Conservation (phyloP, 2,329 filamentous ascomycete species). For the Simplicillium aogashimaense region DNA sequence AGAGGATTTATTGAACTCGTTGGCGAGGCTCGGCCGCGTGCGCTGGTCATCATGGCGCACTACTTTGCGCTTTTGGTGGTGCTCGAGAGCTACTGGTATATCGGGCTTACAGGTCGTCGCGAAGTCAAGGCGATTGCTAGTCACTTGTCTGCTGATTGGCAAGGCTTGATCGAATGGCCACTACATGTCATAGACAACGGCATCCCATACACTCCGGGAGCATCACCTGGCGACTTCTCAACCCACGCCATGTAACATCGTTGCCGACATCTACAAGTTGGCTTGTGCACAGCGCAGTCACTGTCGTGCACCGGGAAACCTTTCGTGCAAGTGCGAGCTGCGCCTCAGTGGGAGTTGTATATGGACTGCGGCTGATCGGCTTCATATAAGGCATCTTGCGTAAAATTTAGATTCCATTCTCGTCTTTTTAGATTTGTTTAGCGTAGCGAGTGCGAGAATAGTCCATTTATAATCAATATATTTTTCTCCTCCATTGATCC, state of each 20-base stretch:
- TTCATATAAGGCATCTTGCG: too few species aligned
- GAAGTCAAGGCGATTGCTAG: slow-evolving; percentile 10
- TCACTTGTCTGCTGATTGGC: background rate
- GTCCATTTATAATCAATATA: too few species aligned
- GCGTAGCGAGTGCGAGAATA: too few species aligned
- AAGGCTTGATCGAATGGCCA: background rate
- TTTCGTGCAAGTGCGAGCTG: too few species aligned
- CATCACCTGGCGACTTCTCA: background rate
- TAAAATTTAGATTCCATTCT: too few species aligned
- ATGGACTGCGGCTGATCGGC: too few species aligned
- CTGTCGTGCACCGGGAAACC: too few species aligned
- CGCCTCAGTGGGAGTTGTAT: too few species aligned
- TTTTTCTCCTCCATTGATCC: too few species aligned
- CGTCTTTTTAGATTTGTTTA: too few species aligned
- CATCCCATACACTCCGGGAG: background rate
- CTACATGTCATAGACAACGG: background rate
- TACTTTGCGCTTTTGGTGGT: slow-evolving; percentile 11
- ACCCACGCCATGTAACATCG: background rate
- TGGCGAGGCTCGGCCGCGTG: slow-evolving; percentile 11
- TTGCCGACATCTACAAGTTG: background rate
- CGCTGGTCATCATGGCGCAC: slow-evolving; percentile 12
- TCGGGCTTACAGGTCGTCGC: slow-evolving; percentile 9
- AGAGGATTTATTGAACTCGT: slow-evolving; percentile 10
- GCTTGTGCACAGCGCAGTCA: background rate
- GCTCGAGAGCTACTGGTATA: slow-evolving; percentile 10